Evolutionary conservation across 1,284 basidiomycete species (phyloP).

Genomic region (Pholiota adiposa): DNA sequence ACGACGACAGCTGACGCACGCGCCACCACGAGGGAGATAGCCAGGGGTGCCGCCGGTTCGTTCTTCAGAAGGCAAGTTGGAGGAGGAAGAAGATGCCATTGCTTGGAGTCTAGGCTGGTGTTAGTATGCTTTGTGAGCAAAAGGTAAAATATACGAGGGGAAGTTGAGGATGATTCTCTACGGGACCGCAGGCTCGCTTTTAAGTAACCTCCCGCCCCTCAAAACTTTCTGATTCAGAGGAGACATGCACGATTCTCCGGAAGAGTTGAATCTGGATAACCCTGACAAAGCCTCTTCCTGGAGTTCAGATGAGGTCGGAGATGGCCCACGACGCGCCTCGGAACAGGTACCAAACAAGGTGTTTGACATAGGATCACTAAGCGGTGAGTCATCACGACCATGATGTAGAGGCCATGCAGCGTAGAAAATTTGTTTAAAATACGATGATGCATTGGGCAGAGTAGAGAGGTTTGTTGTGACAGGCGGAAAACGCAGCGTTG

Average conservation of each 20-base stretch:
- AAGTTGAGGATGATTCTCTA: background rate
- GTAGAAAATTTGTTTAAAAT: background rate
- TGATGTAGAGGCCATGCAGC: background rate
- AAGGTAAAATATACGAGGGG: background rate
- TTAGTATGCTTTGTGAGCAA: background rate
- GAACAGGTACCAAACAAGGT: background rate
- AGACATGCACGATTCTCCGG: background rate
- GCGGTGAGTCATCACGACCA: background rate
- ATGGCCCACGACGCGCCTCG: background rate
- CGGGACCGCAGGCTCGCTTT: background rate
- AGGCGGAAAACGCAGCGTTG: background rate
- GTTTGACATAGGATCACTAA: constrained; percentile 1
- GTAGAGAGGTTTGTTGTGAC: background rate
- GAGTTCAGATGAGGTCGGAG: constrained; percentile 5
- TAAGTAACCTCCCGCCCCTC: background rate
- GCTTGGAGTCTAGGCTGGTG: background rate
- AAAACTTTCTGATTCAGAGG: background rate
- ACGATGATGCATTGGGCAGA: background rate
- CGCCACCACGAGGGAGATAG: constrained; percentile 29
- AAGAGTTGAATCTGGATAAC: background rate
- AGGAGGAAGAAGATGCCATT: constrained; percentile 15
- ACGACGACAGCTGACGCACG: constrained; percentile 33
- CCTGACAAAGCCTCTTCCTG: background rate
- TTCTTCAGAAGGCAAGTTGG: constrained; percentile 18
- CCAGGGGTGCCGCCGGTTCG: constrained; percentile 13